phyloP scores from a whole-genome alignment of 73 alveolate genomes.

The Stentor roeselii region DNA sequence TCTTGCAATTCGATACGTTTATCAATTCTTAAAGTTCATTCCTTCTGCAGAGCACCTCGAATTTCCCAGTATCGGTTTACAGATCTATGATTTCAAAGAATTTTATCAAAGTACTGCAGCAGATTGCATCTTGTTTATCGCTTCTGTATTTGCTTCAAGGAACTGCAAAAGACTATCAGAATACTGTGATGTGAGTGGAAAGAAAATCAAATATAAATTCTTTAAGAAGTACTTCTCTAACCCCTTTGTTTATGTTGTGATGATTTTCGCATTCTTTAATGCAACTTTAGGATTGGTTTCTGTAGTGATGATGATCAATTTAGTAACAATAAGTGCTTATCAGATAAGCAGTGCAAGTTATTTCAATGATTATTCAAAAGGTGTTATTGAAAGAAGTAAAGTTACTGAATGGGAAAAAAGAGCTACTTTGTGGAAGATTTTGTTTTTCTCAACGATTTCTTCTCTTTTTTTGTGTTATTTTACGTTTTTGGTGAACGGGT shows the following conservation, averaged over 20 bases:
- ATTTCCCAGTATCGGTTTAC: neutral
- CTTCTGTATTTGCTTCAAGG: slow-evolving; percentile 6
- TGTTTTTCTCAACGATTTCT: neutral
- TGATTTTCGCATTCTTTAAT: neutral
- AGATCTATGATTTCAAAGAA: neutral
- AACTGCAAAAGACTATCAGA: neutral
- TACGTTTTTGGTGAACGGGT: neutral
- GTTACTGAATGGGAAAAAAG: neutral
- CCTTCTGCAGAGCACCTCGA: neutral
- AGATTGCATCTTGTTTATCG: neutral
- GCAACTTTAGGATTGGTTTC: neutral
- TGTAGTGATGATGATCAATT: neutral
- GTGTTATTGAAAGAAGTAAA: too few species aligned
- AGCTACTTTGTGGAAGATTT: neutral
- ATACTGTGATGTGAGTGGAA: too few species aligned
- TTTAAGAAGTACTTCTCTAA: neutral
- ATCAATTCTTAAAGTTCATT: neutral
- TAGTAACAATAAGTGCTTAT: neutral
- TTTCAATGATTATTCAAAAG: neutral
- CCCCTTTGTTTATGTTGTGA: neutral
- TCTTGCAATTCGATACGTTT: neutral
- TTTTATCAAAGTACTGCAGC: neutral
- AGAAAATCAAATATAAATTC: neutral
- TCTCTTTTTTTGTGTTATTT: too few species aligned
- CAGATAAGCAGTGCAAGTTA: neutral